These are phyloP conservation scores for Hypoxylon sp. DNA, from an alignment of 2,329 filamentous ascomycete species.

Conservation along the genomic window DNA sequence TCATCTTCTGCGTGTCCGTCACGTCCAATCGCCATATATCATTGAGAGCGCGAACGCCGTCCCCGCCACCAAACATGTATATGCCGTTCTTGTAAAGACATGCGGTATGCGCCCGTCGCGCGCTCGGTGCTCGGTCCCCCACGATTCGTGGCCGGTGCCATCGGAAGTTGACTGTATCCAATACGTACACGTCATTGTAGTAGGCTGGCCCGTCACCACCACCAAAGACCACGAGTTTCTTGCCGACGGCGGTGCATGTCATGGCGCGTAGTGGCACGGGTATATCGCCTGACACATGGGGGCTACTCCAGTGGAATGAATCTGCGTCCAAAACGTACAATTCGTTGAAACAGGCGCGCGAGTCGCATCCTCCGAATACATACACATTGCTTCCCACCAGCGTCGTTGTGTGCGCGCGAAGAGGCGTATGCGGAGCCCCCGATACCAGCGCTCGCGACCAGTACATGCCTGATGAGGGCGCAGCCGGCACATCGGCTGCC, in stretches of 20 bases:
- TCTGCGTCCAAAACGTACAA: slow-evolving; percentile 75
- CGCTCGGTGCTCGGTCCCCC: slow-evolving; percentile 66
- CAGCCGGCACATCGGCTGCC: slow-evolving; percentile 67
- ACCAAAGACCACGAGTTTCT: slow-evolving; percentile 75
- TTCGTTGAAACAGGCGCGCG: slow-evolving; percentile 73
- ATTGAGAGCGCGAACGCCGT: slow-evolving; percentile 74
- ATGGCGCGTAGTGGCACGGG: slow-evolving; percentile 73
- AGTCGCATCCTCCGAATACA: slow-evolving; percentile 74
- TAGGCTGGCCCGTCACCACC: slow-evolving; percentile 75
- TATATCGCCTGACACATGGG: slow-evolving; percentile 70
- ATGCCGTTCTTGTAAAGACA: slow-evolving; percentile 76
- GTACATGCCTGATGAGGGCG: slow-evolving; percentile 76
- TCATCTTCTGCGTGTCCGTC: slow-evolving; percentile 71
- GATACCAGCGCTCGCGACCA: slow-evolving; percentile 73
- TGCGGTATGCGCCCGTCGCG: slow-evolving; percentile 73
- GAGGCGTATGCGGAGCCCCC: slow-evolving; percentile 65
- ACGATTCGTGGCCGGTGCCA: slow-evolving; percentile 70
- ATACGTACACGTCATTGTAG: slow-evolving; percentile 76
- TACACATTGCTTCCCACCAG: slow-evolving; percentile 72
- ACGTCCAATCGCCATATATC: slow-evolving; percentile 79
- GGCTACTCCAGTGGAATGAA: slow-evolving; percentile 73
- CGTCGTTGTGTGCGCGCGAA: slow-evolving; percentile 73
- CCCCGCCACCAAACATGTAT: slow-evolving; percentile 76
- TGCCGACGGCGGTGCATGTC: slow-evolving; percentile 76
- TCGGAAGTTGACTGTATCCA: slow-evolving; percentile 74